phyloP scores from a whole-genome alignment of 208 protist genomes.

The Acanthamoeba lenticulata region DNA sequence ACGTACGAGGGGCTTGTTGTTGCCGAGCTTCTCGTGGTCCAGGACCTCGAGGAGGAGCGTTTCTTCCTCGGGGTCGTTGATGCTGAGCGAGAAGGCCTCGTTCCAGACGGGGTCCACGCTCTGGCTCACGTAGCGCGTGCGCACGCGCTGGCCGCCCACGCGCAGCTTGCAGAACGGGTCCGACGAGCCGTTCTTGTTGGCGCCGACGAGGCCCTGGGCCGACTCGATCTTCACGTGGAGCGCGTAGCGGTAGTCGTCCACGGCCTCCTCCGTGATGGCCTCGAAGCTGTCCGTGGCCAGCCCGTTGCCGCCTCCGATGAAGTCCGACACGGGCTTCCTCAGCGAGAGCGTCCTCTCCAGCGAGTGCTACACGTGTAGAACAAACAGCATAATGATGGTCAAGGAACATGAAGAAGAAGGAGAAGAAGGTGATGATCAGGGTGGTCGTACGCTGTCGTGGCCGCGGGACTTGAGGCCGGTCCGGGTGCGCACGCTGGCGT shows the following conservation, averaged over 20 bases:
- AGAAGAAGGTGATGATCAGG: not conserved
- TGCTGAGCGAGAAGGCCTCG: not conserved
- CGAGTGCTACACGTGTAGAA: not conserved
- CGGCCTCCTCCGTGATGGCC: not conserved
- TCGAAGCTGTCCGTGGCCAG: not conserved
- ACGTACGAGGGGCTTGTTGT: constrained; percentile 19
- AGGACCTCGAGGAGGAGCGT: constrained; percentile 11
- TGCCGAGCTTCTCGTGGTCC: constrained; percentile 42
- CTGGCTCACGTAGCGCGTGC: not conserved
- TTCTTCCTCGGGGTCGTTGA: constrained; percentile 34
- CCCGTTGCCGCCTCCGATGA: not conserved
- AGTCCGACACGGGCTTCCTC: not conserved
- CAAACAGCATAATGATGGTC: too few relatives aligned
- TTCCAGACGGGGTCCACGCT: constrained; percentile 38
- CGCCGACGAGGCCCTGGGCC: not conserved
- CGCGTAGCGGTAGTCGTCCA: not conserved
- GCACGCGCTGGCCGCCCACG: not conserved
- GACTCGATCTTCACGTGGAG: constrained; percentile 2
- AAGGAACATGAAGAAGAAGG: too few relatives aligned
- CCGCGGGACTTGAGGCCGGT: not conserved
- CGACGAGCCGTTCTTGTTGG: constrained; percentile 21
- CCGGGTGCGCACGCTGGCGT: not conserved
- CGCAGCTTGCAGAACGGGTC: constrained; percentile 27
- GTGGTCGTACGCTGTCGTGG: too few relatives aligned
- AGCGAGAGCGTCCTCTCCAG: not conserved